These are phyloP conservation scores for Halophytophthora batemanensis DNA, from an alignment of 352 stramenopile genomes.

Conservation along the genomic window DNA sequence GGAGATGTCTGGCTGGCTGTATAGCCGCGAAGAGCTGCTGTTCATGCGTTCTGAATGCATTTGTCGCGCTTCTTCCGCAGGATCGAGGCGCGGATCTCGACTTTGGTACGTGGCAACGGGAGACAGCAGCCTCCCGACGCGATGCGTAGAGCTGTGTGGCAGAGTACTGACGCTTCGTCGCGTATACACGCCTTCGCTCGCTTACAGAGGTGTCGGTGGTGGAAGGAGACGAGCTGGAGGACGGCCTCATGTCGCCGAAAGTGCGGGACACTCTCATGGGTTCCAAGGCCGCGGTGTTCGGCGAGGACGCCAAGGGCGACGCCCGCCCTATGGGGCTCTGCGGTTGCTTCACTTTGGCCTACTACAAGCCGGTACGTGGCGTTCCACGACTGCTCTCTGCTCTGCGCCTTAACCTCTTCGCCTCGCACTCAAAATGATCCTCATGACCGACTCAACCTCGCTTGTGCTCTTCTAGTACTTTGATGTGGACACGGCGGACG, in stretches of 20 bases:
- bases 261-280: conserved; percentile 63
- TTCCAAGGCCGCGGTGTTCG: conserved; percentile 32
- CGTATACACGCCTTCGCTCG: neutral
- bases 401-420: too few species aligned
- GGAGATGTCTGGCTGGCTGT: too few species aligned
- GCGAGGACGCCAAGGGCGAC: conserved; percentile 33
- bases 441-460: too few species aligned
- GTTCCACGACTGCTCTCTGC: neutral
- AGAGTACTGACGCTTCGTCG: too few species aligned
- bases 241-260: conserved; percentile 75
- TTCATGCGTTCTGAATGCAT: too few species aligned
- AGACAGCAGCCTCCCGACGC: too few species aligned
- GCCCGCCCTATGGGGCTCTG: conserved; percentile 62
- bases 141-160: too few species aligned
- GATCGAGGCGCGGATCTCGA: conserved; percentile 65
- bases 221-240: conserved; percentile 66
- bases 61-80: conserved; percentile 16
- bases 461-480: conserved; percentile 61
- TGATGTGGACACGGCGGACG: conserved; percentile 80
- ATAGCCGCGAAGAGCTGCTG: too few species aligned
- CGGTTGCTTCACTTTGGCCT: conserved; percentile 78
- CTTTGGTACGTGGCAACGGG: conserved; percentile 68
- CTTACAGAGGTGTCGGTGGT: conserved; percentile 71
- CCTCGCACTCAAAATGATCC: too few species aligned
- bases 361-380: conserved; percentile 73